These are phyloP conservation scores for Parafenestella ontariensis DNA, from an alignment of 2,329 filamentous ascomycete species.

Conservation along the genomic window DNA sequence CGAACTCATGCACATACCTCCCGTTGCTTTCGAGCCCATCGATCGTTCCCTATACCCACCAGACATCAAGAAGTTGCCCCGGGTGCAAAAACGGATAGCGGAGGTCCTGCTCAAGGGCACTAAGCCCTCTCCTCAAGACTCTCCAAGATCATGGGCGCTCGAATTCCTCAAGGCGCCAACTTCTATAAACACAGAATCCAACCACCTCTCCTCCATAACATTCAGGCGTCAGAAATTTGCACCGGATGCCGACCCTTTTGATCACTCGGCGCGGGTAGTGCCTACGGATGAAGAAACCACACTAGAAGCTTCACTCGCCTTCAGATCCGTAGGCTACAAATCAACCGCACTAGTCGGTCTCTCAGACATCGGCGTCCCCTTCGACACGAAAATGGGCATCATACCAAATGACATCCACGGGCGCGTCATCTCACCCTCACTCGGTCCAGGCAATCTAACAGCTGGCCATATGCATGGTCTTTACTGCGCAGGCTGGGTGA, in stretches of 20 bases:
- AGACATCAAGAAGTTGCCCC: slow-evolving; percentile 72
- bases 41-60: slow-evolving; percentile 71
- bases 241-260: slow-evolving; percentile 52
- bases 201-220: slow-evolving; percentile 67
- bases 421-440: slow-evolving; percentile 63
- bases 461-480: slow-evolving; percentile 70
- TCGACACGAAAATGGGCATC: slow-evolving; percentile 75
- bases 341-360: slow-evolving; percentile 80
- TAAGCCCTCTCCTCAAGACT: slow-evolving; percentile 54
- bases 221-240: slow-evolving; percentile 65
- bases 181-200: slow-evolving; percentile 65
- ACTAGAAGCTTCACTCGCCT: slow-evolving; percentile 74
- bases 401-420: slow-evolving; percentile 84
- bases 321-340: slow-evolving; percentile 95
- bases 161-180: slow-evolving; percentile 84
- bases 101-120: slow-evolving; percentile 83
- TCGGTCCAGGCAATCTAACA: slow-evolving; percentile 49
- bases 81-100: slow-evolving; percentile 77
- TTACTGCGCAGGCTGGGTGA: slow-evolving; percentile 97
- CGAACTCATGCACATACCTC: slow-evolving; percentile 80
- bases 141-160: slow-evolving; percentile 78
- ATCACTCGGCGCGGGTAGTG: slow-evolving; percentile 60
- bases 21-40: slow-evolving; percentile 74
- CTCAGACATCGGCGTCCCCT: slow-evolving; percentile 74
- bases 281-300: slow-evolving; percentile 54